Evolutionary conservation across 768 basidiomycete species (phyloP).

Genomic region (Cystofilobasidium bisporidii): DNA sequence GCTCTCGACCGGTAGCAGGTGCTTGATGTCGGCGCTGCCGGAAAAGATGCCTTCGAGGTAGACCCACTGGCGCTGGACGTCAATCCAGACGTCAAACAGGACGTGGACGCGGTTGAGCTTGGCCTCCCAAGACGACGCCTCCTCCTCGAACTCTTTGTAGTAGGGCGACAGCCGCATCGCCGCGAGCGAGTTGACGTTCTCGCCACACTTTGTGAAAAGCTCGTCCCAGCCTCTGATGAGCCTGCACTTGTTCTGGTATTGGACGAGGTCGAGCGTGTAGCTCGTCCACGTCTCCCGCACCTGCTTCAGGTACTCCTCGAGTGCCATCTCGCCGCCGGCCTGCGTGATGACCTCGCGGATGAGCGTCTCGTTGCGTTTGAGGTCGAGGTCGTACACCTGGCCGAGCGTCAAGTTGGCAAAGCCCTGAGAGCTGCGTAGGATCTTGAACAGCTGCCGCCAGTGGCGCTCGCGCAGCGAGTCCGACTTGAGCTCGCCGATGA

Average conservation of each 20-base stretch:
- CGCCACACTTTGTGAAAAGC: conserved; percentile 89
- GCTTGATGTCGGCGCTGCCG: conserved; percentile 99
- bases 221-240: conserved; percentile 97
- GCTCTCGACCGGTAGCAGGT: conserved; percentile 91
- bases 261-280: conserved; percentile 89
- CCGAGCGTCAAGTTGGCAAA: conserved; percentile 79
- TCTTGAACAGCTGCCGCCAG: conserved; percentile 96
- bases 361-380: conserved; percentile 78
- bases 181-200: conserved; percentile 87
- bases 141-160: conserved; percentile 63
- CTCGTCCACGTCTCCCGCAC: conserved; percentile 96
- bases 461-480: conserved; percentile 95
- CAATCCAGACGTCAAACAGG: conserved; percentile 97
- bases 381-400: conserved; percentile 90
- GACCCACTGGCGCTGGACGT: conserved; percentile 99
- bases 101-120: conserved; percentile 94
- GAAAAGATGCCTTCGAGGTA: conserved; percentile 99
- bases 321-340: conserved; percentile 77
- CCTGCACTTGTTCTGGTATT: conserved; percentile 97
- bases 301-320: conserved; percentile 47
- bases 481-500: conserved; percentile 90
- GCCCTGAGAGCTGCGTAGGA: conserved; percentile 34
- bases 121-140: conserved; percentile 86
- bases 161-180: conserved; percentile 99
- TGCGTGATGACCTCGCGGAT: conserved; percentile 95